Evolutionary conservation across 2,329 filamentous ascomycete species (phyloP).

Genomic region (Ilyonectria mors-panacis): DNA sequence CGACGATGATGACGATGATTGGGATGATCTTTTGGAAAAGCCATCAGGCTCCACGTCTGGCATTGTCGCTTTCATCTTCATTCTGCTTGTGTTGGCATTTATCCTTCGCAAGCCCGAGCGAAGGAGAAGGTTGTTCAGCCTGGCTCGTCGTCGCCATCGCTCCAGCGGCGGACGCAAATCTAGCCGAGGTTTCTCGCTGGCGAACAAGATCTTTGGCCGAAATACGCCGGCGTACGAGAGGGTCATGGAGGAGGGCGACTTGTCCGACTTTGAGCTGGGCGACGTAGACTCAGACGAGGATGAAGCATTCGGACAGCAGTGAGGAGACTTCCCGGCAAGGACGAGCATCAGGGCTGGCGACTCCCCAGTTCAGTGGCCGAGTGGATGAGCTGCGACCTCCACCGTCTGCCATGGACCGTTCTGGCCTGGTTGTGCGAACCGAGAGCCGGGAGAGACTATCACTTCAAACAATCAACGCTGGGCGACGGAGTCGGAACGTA

Average conservation of each 20-base stretch:
- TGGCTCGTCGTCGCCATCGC: constrained; percentile 49
- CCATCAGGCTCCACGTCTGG: constrained; percentile 80
- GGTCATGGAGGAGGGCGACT: constrained; percentile 85
- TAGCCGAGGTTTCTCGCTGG: constrained; percentile 66
- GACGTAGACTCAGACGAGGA: constrained; percentile 76
- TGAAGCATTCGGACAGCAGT: constrained; percentile 75
- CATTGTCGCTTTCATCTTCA: constrained; percentile 82
- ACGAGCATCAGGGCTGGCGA: constrained; percentile 76
- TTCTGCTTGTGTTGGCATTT: constrained; percentile 78
- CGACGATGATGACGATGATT: constrained; percentile 69
- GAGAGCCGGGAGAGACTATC: constrained; percentile 87
- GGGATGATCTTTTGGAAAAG: constrained; percentile 76
- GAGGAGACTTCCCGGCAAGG: constrained; percentile 70
- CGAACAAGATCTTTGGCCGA: constrained; percentile 77
- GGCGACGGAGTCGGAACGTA: constrained; percentile 69
- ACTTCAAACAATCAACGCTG: constrained; percentile 68
- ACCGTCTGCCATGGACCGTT: constrained; percentile 71
- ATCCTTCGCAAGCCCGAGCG: constrained; percentile 86
- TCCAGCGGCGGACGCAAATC: constrained; percentile 53
- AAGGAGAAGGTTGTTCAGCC: constrained; percentile 58
- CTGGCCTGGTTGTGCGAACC: constrained; percentile 83
- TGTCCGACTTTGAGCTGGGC: constrained; percentile 83
- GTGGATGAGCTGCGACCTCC: constrained; percentile 63
- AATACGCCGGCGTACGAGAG: constrained; percentile 79
- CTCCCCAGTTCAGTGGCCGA: constrained; percentile 71